Evolutionary conservation across 2,329 filamentous ascomycete genomes (phyloP).

Genomic region (Drechslerella stenobrocha): DNA sequence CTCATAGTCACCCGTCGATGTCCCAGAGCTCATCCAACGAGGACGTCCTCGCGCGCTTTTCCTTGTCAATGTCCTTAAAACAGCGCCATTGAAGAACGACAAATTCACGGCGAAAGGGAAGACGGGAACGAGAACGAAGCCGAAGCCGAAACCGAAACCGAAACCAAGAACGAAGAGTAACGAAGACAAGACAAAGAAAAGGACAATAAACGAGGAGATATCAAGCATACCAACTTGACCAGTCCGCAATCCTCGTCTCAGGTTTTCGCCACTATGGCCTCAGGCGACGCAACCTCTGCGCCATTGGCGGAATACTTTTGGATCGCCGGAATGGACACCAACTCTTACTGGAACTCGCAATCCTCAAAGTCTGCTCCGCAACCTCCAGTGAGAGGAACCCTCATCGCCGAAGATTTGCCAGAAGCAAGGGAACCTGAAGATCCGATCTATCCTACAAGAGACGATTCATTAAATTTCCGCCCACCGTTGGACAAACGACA

Average conservation of each 20-base stretch:
- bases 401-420: slow-evolving; percentile 52
- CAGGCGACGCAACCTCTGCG: slow-evolving; percentile 59
- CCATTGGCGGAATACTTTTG: slow-evolving; percentile 75
- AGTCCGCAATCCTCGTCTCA: slow-evolving; percentile 4
- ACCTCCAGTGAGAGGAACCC: slow-evolving; percentile 52
- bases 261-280: slow-evolving; percentile 25
- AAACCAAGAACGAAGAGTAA: no score
- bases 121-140: no score
- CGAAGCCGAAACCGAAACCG: no score
- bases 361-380: slow-evolving; percentile 54
- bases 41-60: neutral
- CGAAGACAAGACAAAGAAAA: no score
- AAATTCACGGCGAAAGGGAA: no score
- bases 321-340: slow-evolving; percentile 71
- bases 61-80: neutral
- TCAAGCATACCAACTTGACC: neutral
- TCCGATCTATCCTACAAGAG: slow-evolving; percentile 47
- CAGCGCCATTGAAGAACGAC: neutral
- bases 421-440: slow-evolving; percentile 53
- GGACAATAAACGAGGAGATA: no score
- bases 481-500: slow-evolving; percentile 26
- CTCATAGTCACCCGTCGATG: slow-evolving; percentile 24
- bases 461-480: slow-evolving; percentile 38
- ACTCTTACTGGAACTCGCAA: slow-evolving; percentile 64
- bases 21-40: slow-evolving; percentile 12